Conservation (phyloP, 2,329 filamentous ascomycete genomes). For the Aurifilum marmelostoma region DNA sequence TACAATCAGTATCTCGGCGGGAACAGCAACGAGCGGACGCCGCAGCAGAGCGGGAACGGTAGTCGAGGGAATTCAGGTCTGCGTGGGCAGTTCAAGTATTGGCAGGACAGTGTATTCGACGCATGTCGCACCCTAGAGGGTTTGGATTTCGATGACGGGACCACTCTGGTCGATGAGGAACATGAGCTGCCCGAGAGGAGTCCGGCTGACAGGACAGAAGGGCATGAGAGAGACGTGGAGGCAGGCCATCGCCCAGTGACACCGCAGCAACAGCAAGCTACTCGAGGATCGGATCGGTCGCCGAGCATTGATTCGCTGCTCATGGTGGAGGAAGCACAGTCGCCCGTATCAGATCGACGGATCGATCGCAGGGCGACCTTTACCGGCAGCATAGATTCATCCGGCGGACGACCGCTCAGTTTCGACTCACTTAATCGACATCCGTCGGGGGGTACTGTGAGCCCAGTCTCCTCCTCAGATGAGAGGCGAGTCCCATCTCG, state of each 20-base stretch:
- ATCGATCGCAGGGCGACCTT: background rate
- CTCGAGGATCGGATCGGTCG: background rate
- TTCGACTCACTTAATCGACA: constrained; percentile 10
- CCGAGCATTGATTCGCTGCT: constrained; percentile 18
- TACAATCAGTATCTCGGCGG: constrained; percentile 17
- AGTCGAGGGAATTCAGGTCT: constrained; percentile 15
- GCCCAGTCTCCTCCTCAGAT: background rate
- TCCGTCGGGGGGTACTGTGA: background rate
- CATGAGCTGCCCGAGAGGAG: constrained; percentile 11
- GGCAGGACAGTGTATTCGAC: constrained; percentile 27
- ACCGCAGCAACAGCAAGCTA: constrained; percentile 29
- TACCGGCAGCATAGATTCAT: constrained; percentile 2
- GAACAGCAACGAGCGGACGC: constrained; percentile 10
- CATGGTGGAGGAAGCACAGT: constrained; percentile 3
- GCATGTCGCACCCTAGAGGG: constrained; percentile 28
- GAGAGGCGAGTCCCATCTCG: constrained; percentile 3
- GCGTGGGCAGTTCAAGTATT: constrained; percentile 19
- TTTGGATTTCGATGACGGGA: constrained; percentile 21
- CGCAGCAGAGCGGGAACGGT: constrained; percentile 13
- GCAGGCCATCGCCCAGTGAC: background rate
- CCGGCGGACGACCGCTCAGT: background rate
- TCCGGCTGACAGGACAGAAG: constrained; percentile 3
- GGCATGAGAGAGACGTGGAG: constrained; percentile 2
- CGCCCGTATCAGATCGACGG: background rate
- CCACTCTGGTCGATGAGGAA: constrained; percentile 22